Conservation (phyloP, 345 rosid species). For the Eucalyptus fibrosa region DNA sequence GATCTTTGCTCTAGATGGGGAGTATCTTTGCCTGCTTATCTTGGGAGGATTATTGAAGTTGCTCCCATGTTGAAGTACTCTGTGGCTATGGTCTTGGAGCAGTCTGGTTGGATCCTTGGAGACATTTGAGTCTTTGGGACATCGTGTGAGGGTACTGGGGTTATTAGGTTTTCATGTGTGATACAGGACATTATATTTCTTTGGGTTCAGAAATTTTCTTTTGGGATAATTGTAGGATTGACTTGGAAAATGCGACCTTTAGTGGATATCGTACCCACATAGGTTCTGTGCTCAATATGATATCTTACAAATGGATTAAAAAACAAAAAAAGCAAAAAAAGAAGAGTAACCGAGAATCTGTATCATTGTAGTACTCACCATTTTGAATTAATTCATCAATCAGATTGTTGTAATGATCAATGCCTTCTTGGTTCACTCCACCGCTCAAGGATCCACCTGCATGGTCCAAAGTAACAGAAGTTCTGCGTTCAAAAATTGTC, state of each 20-base stretch:
- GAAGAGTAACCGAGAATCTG: background rate
- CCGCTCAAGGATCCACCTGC: constrained; percentile 25
- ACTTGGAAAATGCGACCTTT: background rate
- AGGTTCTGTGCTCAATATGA: background rate
- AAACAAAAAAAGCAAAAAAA: background rate
- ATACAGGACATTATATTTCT: background rate
- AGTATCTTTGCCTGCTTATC: background rate
- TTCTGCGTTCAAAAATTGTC: background rate
- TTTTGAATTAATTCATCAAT: constrained; percentile 12
- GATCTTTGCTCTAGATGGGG: background rate
- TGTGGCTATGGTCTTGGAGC: background rate
- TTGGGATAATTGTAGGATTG: background rate
- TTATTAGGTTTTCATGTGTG: background rate
- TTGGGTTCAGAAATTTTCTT: background rate
- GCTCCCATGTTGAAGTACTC: background rate
- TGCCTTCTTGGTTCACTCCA: constrained; percentile 36
- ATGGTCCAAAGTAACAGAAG: background rate
- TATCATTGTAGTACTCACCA: background rate
- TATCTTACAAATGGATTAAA: background rate
- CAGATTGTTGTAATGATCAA: constrained; percentile 41
- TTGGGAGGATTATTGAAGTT: background rate
- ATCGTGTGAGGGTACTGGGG: background rate
- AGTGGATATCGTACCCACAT: background rate
- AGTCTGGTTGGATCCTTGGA: background rate
- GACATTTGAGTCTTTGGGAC: background rate